A percentile compares a stretch with the other conserved stretches of the same genome.
These are phyloP conservation scores for Calocybe indica DNA, from an alignment of 768 basidiomycete genomes.

Conservation along the genomic window DNA sequence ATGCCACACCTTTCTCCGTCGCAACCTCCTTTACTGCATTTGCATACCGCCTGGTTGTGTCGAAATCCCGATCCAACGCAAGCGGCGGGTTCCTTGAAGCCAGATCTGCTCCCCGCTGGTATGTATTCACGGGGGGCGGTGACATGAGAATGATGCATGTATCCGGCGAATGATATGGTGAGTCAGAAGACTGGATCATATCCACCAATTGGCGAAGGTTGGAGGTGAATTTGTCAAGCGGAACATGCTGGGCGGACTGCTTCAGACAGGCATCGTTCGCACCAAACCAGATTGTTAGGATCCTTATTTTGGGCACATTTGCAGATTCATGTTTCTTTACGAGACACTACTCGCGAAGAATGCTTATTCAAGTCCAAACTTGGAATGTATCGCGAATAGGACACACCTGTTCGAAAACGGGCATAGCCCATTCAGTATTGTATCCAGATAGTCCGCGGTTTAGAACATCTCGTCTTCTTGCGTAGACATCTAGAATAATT, in stretches of 20 bases:
- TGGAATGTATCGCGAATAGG: neutral
- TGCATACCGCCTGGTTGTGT: constrained; percentile 61
- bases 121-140: constrained; percentile 76
- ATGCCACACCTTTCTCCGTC: constrained; percentile 43
- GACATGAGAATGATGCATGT: constrained; percentile 80
- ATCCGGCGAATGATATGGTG: constrained; percentile 58
- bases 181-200: constrained; percentile 55
- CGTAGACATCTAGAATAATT: constrained; percentile 55
- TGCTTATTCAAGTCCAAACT: neutral
- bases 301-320: constrained; percentile 51
- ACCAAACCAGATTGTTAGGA: constrained; percentile 89
- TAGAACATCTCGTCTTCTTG: constrained; percentile 76
- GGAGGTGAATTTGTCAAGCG: constrained; percentile 52
- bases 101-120: constrained; percentile 48
- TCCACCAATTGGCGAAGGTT: constrained; percentile 63
- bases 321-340: constrained; percentile 42
- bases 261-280: constrained; percentile 78
- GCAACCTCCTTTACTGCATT: constrained; percentile 63
- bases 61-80: constrained; percentile 55
- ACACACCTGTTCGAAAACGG: constrained; percentile 68
- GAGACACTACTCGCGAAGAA: constrained; percentile 39
- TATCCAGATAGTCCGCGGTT: constrained; percentile 85
- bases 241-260: constrained; percentile 70
- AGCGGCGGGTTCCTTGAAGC: constrained; percentile 42
- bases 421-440: constrained; percentile 82